These are phyloP conservation scores for Odontarrhena argentea DNA, from an alignment of 345 rosid genomes.

Conservation along the genomic window DNA sequence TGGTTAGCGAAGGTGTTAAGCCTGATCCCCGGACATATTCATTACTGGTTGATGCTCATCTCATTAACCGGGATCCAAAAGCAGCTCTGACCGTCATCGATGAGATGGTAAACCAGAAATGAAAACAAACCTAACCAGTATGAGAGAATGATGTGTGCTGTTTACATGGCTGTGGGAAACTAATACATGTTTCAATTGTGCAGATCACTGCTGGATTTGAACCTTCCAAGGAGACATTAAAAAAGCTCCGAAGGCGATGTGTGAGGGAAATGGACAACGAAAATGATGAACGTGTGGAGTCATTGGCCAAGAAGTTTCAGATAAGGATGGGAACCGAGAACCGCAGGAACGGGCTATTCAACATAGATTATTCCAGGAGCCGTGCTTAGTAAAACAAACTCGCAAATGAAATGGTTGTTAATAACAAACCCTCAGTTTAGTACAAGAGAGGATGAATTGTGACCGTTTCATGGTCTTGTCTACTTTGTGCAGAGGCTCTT, in stretches of 20 bases:
- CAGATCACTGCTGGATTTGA: slow-evolving; percentile 77
- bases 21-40: slow-evolving; percentile 78
- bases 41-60: slow-evolving; percentile 89
- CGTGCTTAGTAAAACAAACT: slow-evolving; percentile 46
- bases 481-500: slow-evolving; percentile 23
- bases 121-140: slow-evolving; percentile 7
- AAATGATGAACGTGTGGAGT: slow-evolving; percentile 56
- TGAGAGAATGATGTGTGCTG: slow-evolving; percentile 4
- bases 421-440: slow-evolving; percentile 14
- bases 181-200: slow-evolving; percentile 19
- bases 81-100: slow-evolving; percentile 70
- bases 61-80: slow-evolving; percentile 78
- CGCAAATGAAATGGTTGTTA: slow-evolving; percentile 22
- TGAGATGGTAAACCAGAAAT: slow-evolving; percentile 61
- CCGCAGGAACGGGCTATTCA: slow-evolving; percentile 74
- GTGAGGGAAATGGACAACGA: slow-evolving; percentile 76
- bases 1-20: slow-evolving; percentile 73
- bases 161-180: slow-evolving; percentile 22
- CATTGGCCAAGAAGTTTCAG: slow-evolving; percentile 56
- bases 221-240: slow-evolving; percentile 78
- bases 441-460: neutral
- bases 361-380: slow-evolving; percentile 63
- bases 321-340: slow-evolving; percentile 69
- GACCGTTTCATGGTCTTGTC: slow-evolving; percentile 16
- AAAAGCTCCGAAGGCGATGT: slow-evolving; percentile 83